phyloP scores from a whole-genome alignment of 2,329 filamentous ascomycete species.

The Sporothrix curviconia region DNA sequence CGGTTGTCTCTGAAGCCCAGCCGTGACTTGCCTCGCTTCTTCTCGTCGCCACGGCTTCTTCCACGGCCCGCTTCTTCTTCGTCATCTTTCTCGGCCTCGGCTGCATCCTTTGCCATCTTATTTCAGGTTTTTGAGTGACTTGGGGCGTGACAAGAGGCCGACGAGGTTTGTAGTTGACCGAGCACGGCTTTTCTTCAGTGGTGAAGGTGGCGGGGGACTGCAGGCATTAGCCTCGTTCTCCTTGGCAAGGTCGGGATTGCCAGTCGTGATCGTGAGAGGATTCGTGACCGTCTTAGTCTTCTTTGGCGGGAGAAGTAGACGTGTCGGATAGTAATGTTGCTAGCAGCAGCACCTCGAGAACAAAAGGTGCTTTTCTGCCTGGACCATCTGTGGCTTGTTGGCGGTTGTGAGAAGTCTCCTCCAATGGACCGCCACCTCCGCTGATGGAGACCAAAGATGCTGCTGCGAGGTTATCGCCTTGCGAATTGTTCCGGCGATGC shows the following conservation, averaged over 20 bases:
- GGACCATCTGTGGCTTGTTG: constrained; percentile 29
- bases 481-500: constrained; percentile 41
- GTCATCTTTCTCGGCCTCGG: constrained; percentile 22
- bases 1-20: constrained; percentile 32
- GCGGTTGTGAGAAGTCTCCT: constrained; percentile 51
- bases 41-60: constrained; percentile 18
- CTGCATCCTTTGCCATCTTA: constrained; percentile 31
- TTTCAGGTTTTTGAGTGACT: constrained; percentile 64
- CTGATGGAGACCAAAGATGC: constrained; percentile 15
- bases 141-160: constrained; percentile 65
- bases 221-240: neutral
- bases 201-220: constrained; percentile 28
- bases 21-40: constrained; percentile 24
- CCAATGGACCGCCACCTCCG: constrained; percentile 28
- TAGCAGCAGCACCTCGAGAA: neutral
- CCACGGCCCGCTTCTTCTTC: constrained; percentile 13
- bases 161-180: constrained; percentile 82
- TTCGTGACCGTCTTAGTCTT: constrained; percentile 9
- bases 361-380: neutral
- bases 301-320: neutral
- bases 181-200: constrained; percentile 64
- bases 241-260: neutral
- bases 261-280: neutral
- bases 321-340: constrained; percentile 15
- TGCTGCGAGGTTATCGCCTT: constrained; percentile 31